Conservation (phyloP, 2,329 filamentous ascomycete species). For the Xylaria multiplex region DNA sequence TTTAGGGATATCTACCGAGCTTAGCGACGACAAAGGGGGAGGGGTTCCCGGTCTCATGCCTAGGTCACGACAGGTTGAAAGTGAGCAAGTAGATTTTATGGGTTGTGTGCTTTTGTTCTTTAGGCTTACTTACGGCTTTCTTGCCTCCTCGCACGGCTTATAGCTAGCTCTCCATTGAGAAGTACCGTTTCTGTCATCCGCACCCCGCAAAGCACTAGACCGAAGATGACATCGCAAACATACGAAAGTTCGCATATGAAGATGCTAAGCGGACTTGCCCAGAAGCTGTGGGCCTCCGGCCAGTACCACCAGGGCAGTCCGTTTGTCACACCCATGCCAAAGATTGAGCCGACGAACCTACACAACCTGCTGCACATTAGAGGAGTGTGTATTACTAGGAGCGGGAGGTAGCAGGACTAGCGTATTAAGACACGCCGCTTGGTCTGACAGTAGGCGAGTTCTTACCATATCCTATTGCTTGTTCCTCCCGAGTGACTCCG, state of each 20-base stretch:
- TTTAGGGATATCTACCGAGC: not conserved
- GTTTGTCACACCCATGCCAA: constrained; percentile 53
- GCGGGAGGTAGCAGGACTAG: not conserved
- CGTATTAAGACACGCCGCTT: not conserved
- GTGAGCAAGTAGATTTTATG: no score
- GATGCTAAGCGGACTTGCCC: constrained; percentile 50
- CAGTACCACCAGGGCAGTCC: constrained; percentile 45
- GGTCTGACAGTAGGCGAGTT: not conserved
- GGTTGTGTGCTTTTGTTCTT: no score
- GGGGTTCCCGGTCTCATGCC: not conserved
- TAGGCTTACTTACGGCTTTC: not conserved
- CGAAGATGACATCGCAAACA: constrained; percentile 53
- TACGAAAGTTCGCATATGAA: constrained; percentile 55
- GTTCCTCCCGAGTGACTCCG: not conserved
- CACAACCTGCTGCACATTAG: constrained; percentile 46
- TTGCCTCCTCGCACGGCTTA: not conserved
- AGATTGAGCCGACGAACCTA: constrained; percentile 53
- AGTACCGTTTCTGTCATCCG: constrained; percentile 53
- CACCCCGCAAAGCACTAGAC: constrained; percentile 51
- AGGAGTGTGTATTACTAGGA: not conserved
- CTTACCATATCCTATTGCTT: not conserved
- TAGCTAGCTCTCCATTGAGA: constrained; percentile 49
- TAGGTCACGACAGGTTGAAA: not conserved
- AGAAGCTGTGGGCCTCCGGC: constrained; percentile 62
- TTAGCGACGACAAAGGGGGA: not conserved